Evolutionary conservation across 2,329 filamentous ascomycete species (phyloP), one percentile per base, ranked within the genome.

Genomic region (Colletotrichum spinosum): DNA sequence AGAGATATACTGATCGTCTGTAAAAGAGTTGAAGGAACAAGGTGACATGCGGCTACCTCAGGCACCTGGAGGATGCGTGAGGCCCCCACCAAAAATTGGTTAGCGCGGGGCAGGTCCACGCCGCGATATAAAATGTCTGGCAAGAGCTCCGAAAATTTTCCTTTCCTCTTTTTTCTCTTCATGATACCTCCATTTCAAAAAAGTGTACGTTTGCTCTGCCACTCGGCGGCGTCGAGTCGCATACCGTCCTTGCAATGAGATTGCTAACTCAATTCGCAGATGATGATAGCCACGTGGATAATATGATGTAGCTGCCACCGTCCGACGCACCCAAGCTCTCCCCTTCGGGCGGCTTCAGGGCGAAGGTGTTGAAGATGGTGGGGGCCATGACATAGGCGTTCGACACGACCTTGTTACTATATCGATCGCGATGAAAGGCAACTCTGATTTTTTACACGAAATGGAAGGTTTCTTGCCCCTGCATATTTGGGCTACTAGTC

Each of bases 271-370:
- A 71, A 70, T 67, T 54, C 55, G 3, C 75, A 97, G 94, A 97
- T 98, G 95, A 99, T 98, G 96, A 99, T 97, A 97, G 92, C 92
- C 88, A 92, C 89, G 95, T 98, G 96, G 90, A 89, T 80, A 84
- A 89, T 89, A 93, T 97, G 96, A 98, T 85, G 84, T 78, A 79
- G 85, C 86, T 92, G 85, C 84, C 85, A 83, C 81, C 85, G 82
- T 80, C 82, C 85, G 83, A 85, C 84, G 83, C 86, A 83, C 83
- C 82, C 83, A 86, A 88, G 92, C 93, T 95, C 94, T 97, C 91
- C 90, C 89, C 88, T 88, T 82, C 86, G 81, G 83, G 64, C 89
- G 92, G 94, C 94, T 92, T 79, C 93, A 97, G 96, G 86, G 95
- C 93, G 91, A 85, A 85, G 86, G 81, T 82, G 86, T 88, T 79